Base-by-base conservation (phyloP, 352 stramenopile species). In the Phytophthora fragariae region DNA sequence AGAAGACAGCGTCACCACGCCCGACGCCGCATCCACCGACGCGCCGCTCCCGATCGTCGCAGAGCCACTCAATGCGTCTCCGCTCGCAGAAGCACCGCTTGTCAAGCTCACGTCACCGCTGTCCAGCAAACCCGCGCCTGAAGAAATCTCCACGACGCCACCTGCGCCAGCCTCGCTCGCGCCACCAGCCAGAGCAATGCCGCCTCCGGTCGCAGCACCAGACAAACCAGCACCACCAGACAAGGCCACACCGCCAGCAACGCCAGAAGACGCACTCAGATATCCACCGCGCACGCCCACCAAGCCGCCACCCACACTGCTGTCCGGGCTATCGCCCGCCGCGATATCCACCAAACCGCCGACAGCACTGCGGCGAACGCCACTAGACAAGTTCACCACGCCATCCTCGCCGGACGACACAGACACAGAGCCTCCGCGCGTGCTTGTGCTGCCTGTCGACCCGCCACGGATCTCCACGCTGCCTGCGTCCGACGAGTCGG, bases 211-310 rank as follows among this genome's bases (percentile, higher is more conserved):
- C 39, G 39, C 39, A 47, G 31, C 39, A 19, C 68, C 68, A 55
- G 68, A 70, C 60, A 44, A 70, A 11, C 54, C 71, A 21, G 35
- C 54, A 68, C 70, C 70, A 33, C 64, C 70, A 31, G 70, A 33
- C 54, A 77, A 57, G 19, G 39, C 31, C 27, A 77, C 53, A 58
- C 39, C 60, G 19, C 70, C 70, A 10, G 49, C 69, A 31, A 62
- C 37, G 12, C 69, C 69, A 29, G 56, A 60, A 24, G 62, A 55
- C 17, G 57, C 37, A 68, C 39, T 63, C 41, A 73, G 29, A 46
- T 58, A 68, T 10, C 66, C 66, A 5, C 66, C 66, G 15, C 54
- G 6, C 65, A 73, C 59, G 31, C 55, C 63, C 57, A 76, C 63
- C 2, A 63, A 76, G 33, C 70, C 70, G 41, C 70, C 70, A 15